phyloP scores from a whole-genome alignment of 805 yeast species.

The Pachysolen tannophilus region DNA sequence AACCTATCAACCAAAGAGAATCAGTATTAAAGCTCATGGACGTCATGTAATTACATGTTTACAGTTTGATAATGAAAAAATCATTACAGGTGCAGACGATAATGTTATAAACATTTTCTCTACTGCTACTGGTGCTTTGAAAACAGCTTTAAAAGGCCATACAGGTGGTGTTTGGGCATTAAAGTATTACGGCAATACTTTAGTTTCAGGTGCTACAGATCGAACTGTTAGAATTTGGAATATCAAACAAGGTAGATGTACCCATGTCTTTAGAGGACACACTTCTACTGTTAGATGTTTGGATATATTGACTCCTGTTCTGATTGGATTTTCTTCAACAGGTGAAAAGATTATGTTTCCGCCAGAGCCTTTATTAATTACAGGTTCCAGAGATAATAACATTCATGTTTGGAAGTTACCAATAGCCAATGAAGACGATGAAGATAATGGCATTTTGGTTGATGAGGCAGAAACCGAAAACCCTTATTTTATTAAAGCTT shows the following conservation, averaged over 20 bases:
- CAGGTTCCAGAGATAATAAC: slow-evolving; percentile 82
- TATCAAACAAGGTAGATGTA: slow-evolving; percentile 73
- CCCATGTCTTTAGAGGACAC: slow-evolving; percentile 88
- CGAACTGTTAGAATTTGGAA: slow-evolving; percentile 94
- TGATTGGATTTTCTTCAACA: slow-evolving; percentile 51
- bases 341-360: slow-evolving; percentile 55
- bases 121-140: slow-evolving; percentile 59
- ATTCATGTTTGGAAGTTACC: slow-evolving; percentile 78
- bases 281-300: slow-evolving; percentile 89
- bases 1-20: slow-evolving; percentile 54
- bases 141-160: slow-evolving; percentile 69
- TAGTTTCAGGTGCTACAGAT: slow-evolving; percentile 93
- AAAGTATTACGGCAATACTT: slow-evolving; percentile 72
- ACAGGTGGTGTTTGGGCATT: slow-evolving; percentile 99
- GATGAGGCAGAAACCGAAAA: slow-evolving; percentile 33
- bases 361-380: slow-evolving; percentile 59
- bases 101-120: slow-evolving; percentile 73
- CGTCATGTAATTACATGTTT: slow-evolving; percentile 82
- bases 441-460: slow-evolving; percentile 27
- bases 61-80: slow-evolving; percentile 84
- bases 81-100: slow-evolving; percentile 91
- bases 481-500: slow-evolving; percentile 60
- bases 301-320: slow-evolving; percentile 67
- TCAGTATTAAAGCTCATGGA: slow-evolving; percentile 63
- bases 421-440: slow-evolving; percentile 26